A percentile compares a stretch with the other conserved stretches of the same genome.
Conservation (phyloP, 2,329 filamentous ascomycete genomes). For the Xylaria hypoxylon region DNA sequence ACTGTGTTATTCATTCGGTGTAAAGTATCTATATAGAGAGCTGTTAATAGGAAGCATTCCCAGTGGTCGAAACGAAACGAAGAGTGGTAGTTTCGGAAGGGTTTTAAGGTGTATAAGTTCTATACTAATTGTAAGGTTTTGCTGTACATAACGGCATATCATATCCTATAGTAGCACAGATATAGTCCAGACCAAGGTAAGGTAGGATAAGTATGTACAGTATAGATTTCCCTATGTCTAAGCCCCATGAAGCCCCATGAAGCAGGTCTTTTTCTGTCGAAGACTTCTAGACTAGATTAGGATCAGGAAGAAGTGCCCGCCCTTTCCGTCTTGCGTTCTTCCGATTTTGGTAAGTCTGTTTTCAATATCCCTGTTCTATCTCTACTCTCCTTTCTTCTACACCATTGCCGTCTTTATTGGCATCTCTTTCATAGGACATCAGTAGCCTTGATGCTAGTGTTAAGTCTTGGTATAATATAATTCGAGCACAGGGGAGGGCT, state of each 20-base stretch:
- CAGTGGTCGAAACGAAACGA: background rate
- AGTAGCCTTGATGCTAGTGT: constrained; percentile 17
- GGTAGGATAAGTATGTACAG: no score
- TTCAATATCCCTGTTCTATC: background rate
- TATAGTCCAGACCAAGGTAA: background rate
- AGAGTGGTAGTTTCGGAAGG: background rate
- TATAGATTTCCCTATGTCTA: no score
- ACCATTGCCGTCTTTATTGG: constrained; percentile 9
- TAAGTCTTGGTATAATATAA: constrained; percentile 26
- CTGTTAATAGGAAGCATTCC: constrained; percentile 3
- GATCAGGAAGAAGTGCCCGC: constrained; percentile 11
- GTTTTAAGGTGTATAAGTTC: background rate
- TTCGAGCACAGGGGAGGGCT: constrained; percentile 22
- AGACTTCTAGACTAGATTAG: constrained; percentile 2
- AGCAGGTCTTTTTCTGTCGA: constrained; percentile 10
- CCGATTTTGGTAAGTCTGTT: constrained; percentile 14
- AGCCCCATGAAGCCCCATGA: no score
- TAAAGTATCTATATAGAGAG: constrained; percentile 11
- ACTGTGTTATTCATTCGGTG: background rate
- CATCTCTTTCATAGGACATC: background rate
- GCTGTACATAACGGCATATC: no score
- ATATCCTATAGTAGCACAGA: no score
- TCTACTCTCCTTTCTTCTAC: background rate
- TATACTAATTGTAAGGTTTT: background rate
- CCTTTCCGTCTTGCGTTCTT: constrained; percentile 19